Percentiles rank a stretch among this genome's conserved stretches.
Conservation (phyloP, 345 rosid genomes). For the Arabis hirsuta region DNA sequence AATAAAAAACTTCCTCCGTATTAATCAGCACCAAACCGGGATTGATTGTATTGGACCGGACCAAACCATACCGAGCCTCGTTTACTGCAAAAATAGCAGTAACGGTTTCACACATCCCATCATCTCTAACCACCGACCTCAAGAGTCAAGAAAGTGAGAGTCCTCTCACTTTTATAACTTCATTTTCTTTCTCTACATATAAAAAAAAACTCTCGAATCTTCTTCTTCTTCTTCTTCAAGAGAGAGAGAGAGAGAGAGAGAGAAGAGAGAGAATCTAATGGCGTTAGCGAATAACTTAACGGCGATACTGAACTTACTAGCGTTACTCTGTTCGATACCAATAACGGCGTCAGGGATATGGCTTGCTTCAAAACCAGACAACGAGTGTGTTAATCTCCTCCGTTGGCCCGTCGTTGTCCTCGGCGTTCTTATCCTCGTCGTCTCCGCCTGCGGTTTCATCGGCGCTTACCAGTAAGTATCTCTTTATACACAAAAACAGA, state of each 20-base stretch:
- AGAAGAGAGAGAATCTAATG: conserved; percentile 46
- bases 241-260: conserved; percentile 20
- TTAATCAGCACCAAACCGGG: neutral
- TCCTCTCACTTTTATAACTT: conserved; percentile 28
- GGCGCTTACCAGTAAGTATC: conserved; percentile 68
- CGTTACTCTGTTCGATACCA: conserved; percentile 85
- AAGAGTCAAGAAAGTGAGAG: conserved; percentile 20
- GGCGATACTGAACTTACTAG: conserved; percentile 78
- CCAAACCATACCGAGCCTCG: conserved; percentile 14
- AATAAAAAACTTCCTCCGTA: neutral
- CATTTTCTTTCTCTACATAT: neutral
- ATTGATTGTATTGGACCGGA: neutral
- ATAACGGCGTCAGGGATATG: conserved; percentile 86
- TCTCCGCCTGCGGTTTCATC: conserved; percentile 80
- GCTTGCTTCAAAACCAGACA: conserved; percentile 85
- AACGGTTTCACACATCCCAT: conserved; percentile 37
- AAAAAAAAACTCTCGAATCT: neutral
- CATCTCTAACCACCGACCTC: conserved; percentile 44
- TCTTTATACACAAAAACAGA: neutral
- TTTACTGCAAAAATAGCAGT: conserved; percentile 12
- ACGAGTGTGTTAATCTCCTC: conserved; percentile 70
- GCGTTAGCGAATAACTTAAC: conserved; percentile 89
- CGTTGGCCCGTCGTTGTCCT: conserved; percentile 90
- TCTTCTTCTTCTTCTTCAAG: neutral
- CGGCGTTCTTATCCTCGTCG: conserved; percentile 79